These are phyloP conservation scores for Penicillium corylophilum DNA, from an alignment of 2,329 filamentous ascomycete species.

Conservation along the genomic window DNA sequence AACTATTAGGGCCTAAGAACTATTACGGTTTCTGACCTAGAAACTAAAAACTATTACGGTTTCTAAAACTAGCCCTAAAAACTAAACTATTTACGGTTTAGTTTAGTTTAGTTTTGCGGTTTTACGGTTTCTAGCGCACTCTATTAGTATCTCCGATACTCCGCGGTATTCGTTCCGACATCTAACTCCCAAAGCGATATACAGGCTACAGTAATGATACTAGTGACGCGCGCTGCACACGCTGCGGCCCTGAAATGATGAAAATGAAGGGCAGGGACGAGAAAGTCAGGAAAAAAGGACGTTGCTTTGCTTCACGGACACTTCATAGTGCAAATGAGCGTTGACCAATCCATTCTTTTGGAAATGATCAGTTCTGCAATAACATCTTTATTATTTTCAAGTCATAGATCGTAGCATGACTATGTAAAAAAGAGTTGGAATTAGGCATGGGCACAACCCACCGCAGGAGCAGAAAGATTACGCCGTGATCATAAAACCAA, in stretches of 20 bases:
- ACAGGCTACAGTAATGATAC: conserved; percentile 4
- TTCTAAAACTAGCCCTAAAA: too few species aligned
- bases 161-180: too few species aligned
- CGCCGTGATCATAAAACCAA: conserved; percentile 4
- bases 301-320: not conserved
- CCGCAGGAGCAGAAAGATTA: not conserved
- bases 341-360: not conserved
- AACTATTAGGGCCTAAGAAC: too few species aligned
- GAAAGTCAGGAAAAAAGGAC: not conserved
- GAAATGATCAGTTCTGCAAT: not conserved
- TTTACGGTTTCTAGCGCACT: too few species aligned
- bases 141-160: too few species aligned
- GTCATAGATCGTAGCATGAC: not conserved
- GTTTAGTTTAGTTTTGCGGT: too few species aligned
- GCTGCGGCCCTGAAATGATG: conserved; percentile 7
- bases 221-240: not conserved
- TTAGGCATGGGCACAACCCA: not conserved
- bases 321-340: not conserved
- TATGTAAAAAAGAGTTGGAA: not conserved
- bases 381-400: not conserved
- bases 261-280: conserved; percentile 2
- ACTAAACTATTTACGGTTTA: too few species aligned
- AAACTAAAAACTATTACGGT: too few species aligned
- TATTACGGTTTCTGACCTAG: too few species aligned
- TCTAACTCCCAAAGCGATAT: conserved; percentile 2